phyloP scores from a whole-genome alignment of 768 basidiomycete species.

The Lactifluus volemus region DNA sequence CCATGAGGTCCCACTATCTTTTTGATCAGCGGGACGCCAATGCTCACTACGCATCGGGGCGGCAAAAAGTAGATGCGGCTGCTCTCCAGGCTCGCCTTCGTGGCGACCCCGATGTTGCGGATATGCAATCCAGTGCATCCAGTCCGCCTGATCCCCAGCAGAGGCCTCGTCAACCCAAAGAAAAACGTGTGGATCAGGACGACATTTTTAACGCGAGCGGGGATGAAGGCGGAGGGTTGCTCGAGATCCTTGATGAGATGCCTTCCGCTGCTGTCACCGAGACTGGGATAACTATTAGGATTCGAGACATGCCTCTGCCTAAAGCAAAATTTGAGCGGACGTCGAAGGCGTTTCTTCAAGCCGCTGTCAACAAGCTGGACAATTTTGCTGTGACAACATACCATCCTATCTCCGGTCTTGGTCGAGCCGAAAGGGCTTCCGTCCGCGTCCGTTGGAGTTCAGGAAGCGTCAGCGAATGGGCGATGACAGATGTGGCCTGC shows the following conservation, averaged over 20 bases:
- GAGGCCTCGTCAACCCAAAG: conserved; percentile 2
- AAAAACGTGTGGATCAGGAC: conserved; percentile 5
- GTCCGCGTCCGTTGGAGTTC: conserved; percentile 70
- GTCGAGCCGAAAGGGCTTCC: conserved; percentile 65
- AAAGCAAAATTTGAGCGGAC: conserved; percentile 79
- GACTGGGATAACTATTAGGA: conserved; percentile 41
- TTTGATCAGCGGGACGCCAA: conserved; percentile 65
- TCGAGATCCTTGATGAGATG: conserved; percentile 64
- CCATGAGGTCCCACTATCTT: conserved; percentile 51
- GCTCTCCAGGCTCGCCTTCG: conserved; percentile 39
- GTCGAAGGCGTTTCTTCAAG: conserved; percentile 65
- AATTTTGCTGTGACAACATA: conserved; percentile 71
- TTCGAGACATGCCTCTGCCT: conserved; percentile 71
- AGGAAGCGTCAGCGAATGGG: conserved; percentile 52
- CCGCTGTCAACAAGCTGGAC: conserved; percentile 59
- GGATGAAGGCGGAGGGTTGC: conserved; percentile 51
- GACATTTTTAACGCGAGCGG: conserved; percentile 47
- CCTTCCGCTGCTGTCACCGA: conserved; percentile 48
- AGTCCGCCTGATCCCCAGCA: not conserved
- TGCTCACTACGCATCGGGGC: conserved; percentile 43
- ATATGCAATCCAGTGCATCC: not conserved
- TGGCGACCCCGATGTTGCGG: conserved; percentile 14
- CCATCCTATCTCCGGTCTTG: conserved; percentile 51
- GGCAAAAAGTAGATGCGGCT: conserved; percentile 38
- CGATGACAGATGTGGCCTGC: conserved; percentile 83